Evolutionary conservation across 2,329 filamentous ascomycete species (phyloP).

Genomic region (Beauveria bassiana): DNA sequence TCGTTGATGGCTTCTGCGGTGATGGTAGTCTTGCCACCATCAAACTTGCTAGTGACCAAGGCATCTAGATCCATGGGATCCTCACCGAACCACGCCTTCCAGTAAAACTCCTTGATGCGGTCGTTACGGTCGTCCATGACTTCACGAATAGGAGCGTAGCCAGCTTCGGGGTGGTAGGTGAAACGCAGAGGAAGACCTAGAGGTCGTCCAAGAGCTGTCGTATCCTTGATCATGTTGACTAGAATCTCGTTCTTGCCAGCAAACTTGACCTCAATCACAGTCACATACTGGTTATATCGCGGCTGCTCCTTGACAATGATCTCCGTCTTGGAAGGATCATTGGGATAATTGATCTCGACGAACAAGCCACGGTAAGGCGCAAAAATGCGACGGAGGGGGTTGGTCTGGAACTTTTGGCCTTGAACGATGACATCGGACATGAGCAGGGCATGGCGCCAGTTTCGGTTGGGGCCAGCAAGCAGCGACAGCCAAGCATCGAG

Average conservation of each 20-base stretch:
- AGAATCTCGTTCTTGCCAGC: slow-evolving; percentile 70
- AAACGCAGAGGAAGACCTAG: slow-evolving; percentile 82
- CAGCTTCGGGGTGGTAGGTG: slow-evolving; percentile 88
- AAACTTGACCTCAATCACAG: slow-evolving; percentile 80
- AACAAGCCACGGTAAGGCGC: slow-evolving; percentile 78
- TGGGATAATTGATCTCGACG: slow-evolving; percentile 78
- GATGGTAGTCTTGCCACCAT: slow-evolving; percentile 79
- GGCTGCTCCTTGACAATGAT: slow-evolving; percentile 85
- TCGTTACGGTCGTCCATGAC: slow-evolving; percentile 96
- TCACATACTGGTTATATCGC: slow-evolving; percentile 75
- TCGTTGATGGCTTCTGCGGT: slow-evolving; percentile 92
- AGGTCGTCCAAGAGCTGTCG: slow-evolving; percentile 74
- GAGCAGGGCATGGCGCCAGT: slow-evolving; percentile 92
- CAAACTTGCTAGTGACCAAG: slow-evolving; percentile 78
- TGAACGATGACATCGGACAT: slow-evolving; percentile 90
- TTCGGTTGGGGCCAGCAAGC: slow-evolving; percentile 76
- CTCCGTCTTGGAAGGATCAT: slow-evolving; percentile 73
- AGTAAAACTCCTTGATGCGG: slow-evolving; percentile 99
- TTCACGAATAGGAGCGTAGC: slow-evolving; percentile 95
- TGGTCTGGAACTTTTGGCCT: slow-evolving; percentile 93
- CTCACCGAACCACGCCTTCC: slow-evolving; percentile 91
- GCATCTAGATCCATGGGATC: slow-evolving; percentile 78
- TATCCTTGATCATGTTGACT: slow-evolving; percentile 87
- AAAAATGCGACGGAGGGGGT: slow-evolving; percentile 88
- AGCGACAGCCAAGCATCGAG: slow-evolving; percentile 80